These are phyloP conservation scores for Oenanthe javanica DNA, from an alignment of 140 eudicot species.

Conservation along the genomic window DNA sequence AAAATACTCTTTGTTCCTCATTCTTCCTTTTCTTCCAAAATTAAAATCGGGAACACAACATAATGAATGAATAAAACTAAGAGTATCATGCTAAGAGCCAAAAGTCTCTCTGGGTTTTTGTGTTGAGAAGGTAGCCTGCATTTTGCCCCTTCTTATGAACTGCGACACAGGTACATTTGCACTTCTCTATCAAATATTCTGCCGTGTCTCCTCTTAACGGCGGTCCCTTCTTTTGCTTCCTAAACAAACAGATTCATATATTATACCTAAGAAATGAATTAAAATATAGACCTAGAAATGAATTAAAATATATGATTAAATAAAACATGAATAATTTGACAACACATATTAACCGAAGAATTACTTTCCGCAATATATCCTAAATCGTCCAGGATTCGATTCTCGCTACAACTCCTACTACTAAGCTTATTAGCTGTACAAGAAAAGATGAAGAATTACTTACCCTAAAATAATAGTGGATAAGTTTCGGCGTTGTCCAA, in stretches of 20 bases:
- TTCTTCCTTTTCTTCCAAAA: no score
- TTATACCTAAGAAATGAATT: not conserved
- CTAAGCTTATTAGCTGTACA: no score
- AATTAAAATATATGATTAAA: not conserved
- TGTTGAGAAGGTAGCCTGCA: constrained; percentile 65
- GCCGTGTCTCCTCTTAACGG: constrained; percentile 55
- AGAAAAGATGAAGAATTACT: no score
- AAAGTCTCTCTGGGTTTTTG: constrained; percentile 55
- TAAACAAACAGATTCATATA: not conserved
- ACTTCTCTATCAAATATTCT: constrained; percentile 53
- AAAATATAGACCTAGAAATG: not conserved
- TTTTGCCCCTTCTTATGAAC: constrained; percentile 70
- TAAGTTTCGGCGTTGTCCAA: constrained; percentile 51
- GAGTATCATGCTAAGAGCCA: constrained; percentile 61
- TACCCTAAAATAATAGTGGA: constrained; percentile 48
- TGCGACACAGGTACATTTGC: constrained; percentile 76
- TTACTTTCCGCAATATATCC: constrained; percentile 8
- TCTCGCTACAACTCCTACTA: no score
- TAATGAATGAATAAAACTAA: not conserved
- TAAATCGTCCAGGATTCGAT: no score
- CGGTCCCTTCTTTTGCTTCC: constrained; percentile 43
- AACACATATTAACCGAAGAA: not conserved
- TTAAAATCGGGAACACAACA: not conserved
- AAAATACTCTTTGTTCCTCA: not conserved
- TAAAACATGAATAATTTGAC: not conserved